A percentile compares a stretch with the other conserved stretches of the same genome.
phyloP scores from a whole-genome alignment of 805 yeast genomes.

The Komagataella kurtzmanii region DNA sequence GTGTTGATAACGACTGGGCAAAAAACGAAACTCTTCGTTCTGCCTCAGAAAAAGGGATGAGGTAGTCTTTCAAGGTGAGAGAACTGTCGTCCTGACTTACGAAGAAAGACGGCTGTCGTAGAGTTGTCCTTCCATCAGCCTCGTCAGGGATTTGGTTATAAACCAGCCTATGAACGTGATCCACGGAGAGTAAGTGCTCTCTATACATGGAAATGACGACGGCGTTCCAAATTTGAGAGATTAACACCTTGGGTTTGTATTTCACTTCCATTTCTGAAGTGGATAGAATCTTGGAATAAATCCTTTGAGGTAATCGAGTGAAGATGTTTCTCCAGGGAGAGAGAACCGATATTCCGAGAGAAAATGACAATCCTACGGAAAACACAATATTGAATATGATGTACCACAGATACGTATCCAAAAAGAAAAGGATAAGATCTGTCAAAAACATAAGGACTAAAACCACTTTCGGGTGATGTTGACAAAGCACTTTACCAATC shows the following conservation, averaged over 20 bases:
- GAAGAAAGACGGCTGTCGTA: conserved; percentile 32
- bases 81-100: conserved; percentile 32
- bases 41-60: conserved; percentile 32
- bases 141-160: conserved; percentile 36
- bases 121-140: conserved; percentile 20
- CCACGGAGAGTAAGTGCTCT: conserved; percentile 37
- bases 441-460: conserved; percentile 26
- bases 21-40: conserved; percentile 38
- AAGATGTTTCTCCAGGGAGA: conserved; percentile 48
- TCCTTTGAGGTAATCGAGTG: conserved; percentile 35
- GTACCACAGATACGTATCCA: conserved; percentile 47
- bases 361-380: conserved; percentile 33
- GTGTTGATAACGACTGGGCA: conserved; percentile 37
- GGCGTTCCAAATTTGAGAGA: conserved; percentile 42
- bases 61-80: conserved; percentile 22
- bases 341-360: conserved; percentile 38
- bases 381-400: conserved; percentile 40
- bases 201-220: conserved; percentile 38
- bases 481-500: conserved; percentile 28
- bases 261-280: conserved; percentile 30
- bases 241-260: conserved; percentile 23
- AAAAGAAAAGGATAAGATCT: conserved; percentile 34
- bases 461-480: conserved; percentile 26
- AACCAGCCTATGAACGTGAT: conserved; percentile 24
- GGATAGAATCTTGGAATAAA: conserved; percentile 31